Percentiles rank a stretch among this genome's conserved stretches.
Evolutionary conservation across 106 monocot species (phyloP).

Genomic region (Triglochin maritima): DNA sequence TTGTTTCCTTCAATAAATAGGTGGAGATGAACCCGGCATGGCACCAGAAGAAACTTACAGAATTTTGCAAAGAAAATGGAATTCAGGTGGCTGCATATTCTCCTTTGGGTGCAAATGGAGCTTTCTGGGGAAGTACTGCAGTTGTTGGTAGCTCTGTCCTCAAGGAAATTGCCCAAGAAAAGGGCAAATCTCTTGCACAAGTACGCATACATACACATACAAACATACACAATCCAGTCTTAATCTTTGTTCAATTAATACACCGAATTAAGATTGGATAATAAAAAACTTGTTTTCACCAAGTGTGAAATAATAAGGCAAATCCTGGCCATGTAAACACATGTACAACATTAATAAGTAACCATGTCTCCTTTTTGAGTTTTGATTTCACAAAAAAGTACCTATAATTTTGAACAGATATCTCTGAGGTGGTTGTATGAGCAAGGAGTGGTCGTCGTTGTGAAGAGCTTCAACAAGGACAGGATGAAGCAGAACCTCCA

Average conservation of each 20-base stretch:
- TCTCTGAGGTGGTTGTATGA: conserved; percentile 12
- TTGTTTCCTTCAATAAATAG: background rate
- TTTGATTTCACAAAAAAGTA: background rate
- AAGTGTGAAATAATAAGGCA: background rate
- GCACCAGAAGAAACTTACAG: conserved; percentile 12
- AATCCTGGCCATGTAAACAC: background rate
- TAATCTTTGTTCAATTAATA: background rate
- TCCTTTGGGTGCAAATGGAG: conserved; percentile 9
- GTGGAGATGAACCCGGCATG: conserved; percentile 18
- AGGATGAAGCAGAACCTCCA: conserved; percentile 19
- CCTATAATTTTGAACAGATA: background rate
- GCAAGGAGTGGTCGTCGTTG: background rate
- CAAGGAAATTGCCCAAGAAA: conserved; percentile 8
- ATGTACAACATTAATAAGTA: background rate
- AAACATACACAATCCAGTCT: background rate
- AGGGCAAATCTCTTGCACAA: conserved; percentile 9
- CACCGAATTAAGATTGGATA: background rate
- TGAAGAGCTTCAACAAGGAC: conserved; percentile 12
- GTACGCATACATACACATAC: background rate
- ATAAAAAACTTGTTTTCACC: background rate
- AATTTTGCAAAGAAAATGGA: conserved; percentile 8
- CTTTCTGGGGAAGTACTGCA: background rate
- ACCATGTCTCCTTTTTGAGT: background rate
- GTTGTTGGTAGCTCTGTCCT: conserved; percentile 5
- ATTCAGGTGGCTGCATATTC: conserved; percentile 11